Evolutionary conservation across 495 filamentous ascomycete genomes (phyloP).

Genomic region (Penicillium bialowiezense): DNA sequence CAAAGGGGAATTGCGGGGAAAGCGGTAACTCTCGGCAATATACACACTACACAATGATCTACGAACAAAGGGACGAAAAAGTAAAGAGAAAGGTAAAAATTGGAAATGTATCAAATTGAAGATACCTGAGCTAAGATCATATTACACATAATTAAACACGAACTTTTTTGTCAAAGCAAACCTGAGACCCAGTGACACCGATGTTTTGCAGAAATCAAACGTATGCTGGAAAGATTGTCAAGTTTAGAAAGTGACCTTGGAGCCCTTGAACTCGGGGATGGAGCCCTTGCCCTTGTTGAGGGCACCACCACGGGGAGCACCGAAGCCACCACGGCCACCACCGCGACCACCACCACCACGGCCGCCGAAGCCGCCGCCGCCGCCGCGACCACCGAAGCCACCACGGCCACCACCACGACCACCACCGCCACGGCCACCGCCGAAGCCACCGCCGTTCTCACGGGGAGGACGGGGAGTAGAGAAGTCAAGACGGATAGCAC

Average conservation of each 20-base stretch:
- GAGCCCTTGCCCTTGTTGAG: constrained; percentile 65
- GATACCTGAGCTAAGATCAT: constrained; percentile 15
- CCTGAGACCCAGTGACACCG: constrained; percentile 15
- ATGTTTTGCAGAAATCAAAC: constrained; percentile 15
- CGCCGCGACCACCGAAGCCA: constrained; percentile 51
- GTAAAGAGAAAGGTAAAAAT: constrained; percentile 3
- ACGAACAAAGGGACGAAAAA: no score
- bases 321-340: constrained; percentile 52
- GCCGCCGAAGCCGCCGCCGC: constrained; percentile 47
- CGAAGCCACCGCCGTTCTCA: constrained; percentile 46
- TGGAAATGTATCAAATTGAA: constrained; percentile 19
- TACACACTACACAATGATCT: no score
- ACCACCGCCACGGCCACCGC: constrained; percentile 53
- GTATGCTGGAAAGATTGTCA: constrained; percentile 9
- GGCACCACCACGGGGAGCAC: constrained; percentile 42
- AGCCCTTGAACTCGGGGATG: constrained; percentile 85
- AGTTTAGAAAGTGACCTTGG: constrained; percentile 83
- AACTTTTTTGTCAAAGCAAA: constrained; percentile 20
- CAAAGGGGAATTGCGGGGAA: constrained; percentile 4
- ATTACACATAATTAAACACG: constrained; percentile 16
- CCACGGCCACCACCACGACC: constrained; percentile 53
- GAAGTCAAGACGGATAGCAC: constrained; percentile 85
- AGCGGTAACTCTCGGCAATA: constrained; percentile 1
- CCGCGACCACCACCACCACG: constrained; percentile 52
- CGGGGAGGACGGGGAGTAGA: constrained; percentile 67